These are phyloP conservation scores for Salvia miltiorrhiza DNA, from an alignment of 257 asterid species.

Conservation along the genomic window DNA sequence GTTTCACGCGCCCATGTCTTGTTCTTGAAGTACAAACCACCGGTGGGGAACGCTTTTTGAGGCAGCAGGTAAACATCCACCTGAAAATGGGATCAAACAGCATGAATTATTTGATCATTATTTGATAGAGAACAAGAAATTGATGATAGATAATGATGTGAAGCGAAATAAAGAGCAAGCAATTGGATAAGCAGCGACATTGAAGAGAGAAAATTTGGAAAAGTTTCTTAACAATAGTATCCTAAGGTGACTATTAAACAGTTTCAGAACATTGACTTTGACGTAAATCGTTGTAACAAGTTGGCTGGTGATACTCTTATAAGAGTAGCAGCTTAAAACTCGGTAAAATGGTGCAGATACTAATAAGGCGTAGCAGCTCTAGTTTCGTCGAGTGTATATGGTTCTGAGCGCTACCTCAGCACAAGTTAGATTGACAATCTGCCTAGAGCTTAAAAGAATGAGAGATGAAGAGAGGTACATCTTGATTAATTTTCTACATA, in stretches of 20 bases:
- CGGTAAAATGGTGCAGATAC: conserved; percentile 6
- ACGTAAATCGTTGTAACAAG: neutral
- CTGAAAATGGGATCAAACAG: conserved; percentile 39
- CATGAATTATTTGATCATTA: neutral
- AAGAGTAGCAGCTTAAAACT: neutral
- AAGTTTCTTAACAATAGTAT: neutral
- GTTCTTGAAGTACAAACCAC: conserved; percentile 96
- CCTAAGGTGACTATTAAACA: neutral
- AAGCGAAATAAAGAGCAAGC: neutral
- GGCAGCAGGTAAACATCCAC: conserved; percentile 92
- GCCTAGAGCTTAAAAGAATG: neutral
- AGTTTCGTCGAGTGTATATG: neutral
- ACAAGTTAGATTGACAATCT: neutral
- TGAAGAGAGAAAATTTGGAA: neutral
- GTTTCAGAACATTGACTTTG: neutral
- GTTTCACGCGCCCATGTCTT: conserved; percentile 89
- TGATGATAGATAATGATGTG: neutral
- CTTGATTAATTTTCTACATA: neutral
- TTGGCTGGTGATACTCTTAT: neutral
- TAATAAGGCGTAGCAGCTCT: neutral
- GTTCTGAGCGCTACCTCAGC: neutral
- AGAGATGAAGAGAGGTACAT: neutral
- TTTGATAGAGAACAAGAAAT: conserved; percentile 7
- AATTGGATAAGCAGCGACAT: neutral
- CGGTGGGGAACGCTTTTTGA: conserved; percentile 89